Conservation (phyloP, 179 eudicot species). For the Beta macrorhiza region DNA sequence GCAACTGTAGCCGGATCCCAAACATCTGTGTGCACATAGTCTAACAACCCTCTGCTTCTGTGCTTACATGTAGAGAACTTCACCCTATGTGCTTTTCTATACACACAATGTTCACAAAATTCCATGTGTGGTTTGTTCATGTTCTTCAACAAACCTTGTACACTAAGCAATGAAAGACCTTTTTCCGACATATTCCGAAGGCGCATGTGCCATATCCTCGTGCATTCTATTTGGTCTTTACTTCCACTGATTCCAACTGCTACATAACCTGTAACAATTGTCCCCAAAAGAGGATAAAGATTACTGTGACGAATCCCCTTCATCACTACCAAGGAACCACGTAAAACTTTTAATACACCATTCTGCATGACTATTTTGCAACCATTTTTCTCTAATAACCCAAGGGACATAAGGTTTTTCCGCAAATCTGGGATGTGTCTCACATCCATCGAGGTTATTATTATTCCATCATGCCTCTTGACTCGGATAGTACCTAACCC, state of each 20-base stretch:
- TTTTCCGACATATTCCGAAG: constrained; percentile 17
- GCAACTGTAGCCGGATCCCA: not conserved
- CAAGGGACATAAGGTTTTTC: too few relatives aligned
- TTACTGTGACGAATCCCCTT: too few relatives aligned
- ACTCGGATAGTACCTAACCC: not conserved
- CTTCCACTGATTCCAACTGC: not conserved
- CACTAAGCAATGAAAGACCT: constrained; percentile 17
- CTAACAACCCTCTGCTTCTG: too few relatives aligned
- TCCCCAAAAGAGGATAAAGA: constrained; percentile 9
- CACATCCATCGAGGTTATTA: too few relatives aligned
- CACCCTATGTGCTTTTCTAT: too few relatives aligned
- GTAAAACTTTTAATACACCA: too few relatives aligned
- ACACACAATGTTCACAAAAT: too few relatives aligned
- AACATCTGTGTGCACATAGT: not conserved
- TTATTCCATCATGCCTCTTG: not conserved
- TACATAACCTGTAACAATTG: not conserved
- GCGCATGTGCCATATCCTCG: constrained; percentile 19
- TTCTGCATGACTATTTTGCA: too few relatives aligned
- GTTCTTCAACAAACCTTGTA: constrained; percentile 18
- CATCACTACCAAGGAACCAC: too few relatives aligned
- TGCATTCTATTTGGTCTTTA: constrained; percentile 17
- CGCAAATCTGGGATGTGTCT: too few relatives aligned
- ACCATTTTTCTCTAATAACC: too few relatives aligned
- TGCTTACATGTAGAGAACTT: too few relatives aligned
- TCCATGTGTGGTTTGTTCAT: not conserved